Conservation (phyloP, 2,329 filamentous ascomycete genomes). For the Fusarium tjaetaba region DNA sequence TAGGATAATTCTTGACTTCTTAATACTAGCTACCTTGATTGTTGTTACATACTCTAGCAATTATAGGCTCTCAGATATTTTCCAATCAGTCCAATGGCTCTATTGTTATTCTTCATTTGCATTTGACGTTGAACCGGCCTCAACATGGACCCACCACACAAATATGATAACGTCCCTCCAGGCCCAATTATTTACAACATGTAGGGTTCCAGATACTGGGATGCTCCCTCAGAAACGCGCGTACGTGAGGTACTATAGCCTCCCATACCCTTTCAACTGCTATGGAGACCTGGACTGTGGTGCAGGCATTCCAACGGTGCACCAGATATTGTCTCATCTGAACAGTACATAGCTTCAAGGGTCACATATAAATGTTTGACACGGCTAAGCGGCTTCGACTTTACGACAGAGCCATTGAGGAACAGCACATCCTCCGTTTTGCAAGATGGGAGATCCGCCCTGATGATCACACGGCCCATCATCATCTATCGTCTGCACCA, state of each 20-base stretch:
- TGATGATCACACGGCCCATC: slow-evolving; percentile 23
- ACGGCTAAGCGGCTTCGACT: slow-evolving; percentile 15
- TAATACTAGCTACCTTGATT: neutral
- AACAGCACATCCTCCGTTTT: neutral
- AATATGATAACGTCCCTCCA: neutral
- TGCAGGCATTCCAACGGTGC: neutral
- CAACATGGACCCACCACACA: slow-evolving; percentile 9
- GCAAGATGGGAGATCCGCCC: slow-evolving; percentile 7
- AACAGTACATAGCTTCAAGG: neutral
- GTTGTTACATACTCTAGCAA: neutral
- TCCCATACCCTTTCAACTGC: neutral
- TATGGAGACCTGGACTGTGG: neutral
- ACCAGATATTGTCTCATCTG: slow-evolving; percentile 2
- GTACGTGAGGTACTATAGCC: slow-evolving; percentile 1
- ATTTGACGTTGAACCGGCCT: neutral
- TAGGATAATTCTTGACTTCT: too few relatives aligned
- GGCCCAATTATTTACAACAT: slow-evolving; percentile 33
- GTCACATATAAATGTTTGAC: neutral
- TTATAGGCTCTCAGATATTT: neutral
- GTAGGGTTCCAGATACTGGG: slow-evolving; percentile 14
- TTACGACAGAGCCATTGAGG: neutral
- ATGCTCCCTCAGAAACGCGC: slow-evolving; percentile 24
- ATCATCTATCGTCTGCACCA: slow-evolving; percentile 3
- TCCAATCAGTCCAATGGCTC: neutral
- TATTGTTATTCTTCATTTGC: neutral